Percentiles rank a stretch among this genome's conserved stretches.
These are phyloP conservation scores for Alternaria tenuissima DNA, from an alignment of 2,329 filamentous ascomycete species.

Conservation along the genomic window DNA sequence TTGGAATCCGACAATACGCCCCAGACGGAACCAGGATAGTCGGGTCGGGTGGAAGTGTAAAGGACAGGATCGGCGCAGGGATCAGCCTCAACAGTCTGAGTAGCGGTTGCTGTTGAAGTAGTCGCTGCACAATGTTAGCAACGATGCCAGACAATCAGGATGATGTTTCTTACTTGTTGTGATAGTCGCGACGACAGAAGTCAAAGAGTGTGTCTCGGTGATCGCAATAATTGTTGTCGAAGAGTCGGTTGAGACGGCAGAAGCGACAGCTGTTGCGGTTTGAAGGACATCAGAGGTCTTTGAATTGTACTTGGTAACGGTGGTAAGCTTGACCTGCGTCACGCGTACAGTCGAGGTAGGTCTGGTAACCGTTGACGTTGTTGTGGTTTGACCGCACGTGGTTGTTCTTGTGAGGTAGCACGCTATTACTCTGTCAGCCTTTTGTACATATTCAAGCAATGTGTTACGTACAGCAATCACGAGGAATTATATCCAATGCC, in stretches of 20 bases:
- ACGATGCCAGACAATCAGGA: fast-evolving
- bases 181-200: neutral
- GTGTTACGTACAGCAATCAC: neutral
- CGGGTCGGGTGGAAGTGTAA: neutral
- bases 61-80: neutral
- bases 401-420: neutral
- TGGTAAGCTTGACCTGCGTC: neutral
- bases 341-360: neutral
- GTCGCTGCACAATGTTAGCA: neutral
- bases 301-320: neutral
- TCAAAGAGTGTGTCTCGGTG: neutral
- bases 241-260: neutral
- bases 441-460: neutral
- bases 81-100: neutral
- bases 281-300: neutral
- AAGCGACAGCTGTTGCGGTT: neutral
- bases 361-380: neutral
- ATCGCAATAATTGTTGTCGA: neutral
- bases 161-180: neutral
- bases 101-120: neutral
- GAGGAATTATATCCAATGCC: neutral
- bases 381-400: neutral
- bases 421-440: neutral
- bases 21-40: neutral
- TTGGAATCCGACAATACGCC: neutral